Conservation (phyloP, 768 basidiomycete genomes). For the Leucosporidium yakuticum region DNA sequence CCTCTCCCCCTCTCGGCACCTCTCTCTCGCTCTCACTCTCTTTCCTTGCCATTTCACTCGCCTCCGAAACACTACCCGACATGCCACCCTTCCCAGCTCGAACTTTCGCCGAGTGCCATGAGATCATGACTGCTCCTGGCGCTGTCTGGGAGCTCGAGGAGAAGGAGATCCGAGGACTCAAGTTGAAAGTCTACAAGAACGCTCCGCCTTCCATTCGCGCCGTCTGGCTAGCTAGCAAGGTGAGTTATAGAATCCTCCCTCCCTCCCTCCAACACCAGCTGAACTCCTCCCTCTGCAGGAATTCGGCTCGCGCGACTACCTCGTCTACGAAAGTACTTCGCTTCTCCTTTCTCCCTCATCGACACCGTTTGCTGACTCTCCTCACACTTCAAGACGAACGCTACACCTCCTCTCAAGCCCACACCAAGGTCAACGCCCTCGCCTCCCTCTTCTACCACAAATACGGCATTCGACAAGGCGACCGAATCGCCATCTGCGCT, state of each 20-base stretch:
- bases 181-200: background rate
- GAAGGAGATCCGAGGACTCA: background rate
- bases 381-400: conserved; percentile 43
- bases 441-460: conserved; percentile 39
- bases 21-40: background rate
- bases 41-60: background rate
- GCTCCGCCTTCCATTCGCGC: background rate
- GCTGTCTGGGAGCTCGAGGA: conserved; percentile 2
- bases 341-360: background rate
- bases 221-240: background rate
- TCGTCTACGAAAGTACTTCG: conserved; percentile 51
- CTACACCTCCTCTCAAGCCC: conserved; percentile 51
- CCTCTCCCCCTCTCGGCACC: too few species aligned
- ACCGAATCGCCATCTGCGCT: conserved; percentile 56
- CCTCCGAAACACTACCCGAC: background rate
- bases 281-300: conserved; percentile 29
- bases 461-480: conserved; percentile 53
- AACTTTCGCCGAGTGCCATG: background rate
- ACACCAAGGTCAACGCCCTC: conserved; percentile 35
- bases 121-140: background rate
- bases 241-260: background rate
- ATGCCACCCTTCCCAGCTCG: background rate
- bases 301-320: conserved; percentile 50
- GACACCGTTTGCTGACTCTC: background rate
- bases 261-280: background rate